Evolutionary conservation across 108 stramenopile species (phyloP).

Genomic region (Nitzschia sp.): DNA sequence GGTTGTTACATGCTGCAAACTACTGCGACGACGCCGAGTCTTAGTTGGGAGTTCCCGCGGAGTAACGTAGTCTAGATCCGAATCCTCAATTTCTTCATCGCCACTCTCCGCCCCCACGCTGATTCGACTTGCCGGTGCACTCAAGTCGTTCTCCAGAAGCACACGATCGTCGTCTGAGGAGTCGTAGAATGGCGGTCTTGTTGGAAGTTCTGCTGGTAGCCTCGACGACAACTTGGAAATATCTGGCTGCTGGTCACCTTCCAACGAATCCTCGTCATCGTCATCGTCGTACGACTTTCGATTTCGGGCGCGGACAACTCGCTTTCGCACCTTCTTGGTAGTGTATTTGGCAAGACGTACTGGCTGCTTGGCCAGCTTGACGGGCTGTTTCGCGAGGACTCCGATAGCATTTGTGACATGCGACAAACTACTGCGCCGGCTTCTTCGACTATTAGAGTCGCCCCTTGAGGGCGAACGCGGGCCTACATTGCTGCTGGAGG

Average conservation of each 20-base stretch:
- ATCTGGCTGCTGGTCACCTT: too few relatives aligned
- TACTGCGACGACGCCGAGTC: conserved; percentile 5
- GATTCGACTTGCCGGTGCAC: too few relatives aligned
- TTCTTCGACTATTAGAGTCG: background rate
- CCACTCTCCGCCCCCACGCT: background rate
- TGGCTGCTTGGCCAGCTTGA: conserved; percentile 11
- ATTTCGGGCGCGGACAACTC: background rate
- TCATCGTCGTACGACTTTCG: background rate
- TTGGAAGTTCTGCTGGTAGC: background rate
- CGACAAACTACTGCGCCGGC: conserved; percentile 1
- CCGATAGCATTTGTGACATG: conserved; percentile 14
- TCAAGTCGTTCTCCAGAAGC: background rate
- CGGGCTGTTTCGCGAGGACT: conserved; percentile 10
- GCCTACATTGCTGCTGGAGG: background rate
- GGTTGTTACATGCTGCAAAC: conserved; percentile 9
- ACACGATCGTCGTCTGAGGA: background rate
- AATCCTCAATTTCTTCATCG: background rate
- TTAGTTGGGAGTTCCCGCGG: too few relatives aligned
- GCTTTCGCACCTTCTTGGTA: conserved; percentile 7
- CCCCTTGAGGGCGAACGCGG: background rate
- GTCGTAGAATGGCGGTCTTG: background rate
- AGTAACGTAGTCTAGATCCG: background rate
- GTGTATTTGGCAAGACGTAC: conserved; percentile 7
- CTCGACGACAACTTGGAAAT: background rate
- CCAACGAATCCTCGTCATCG: conserved; percentile 10